Evolutionary conservation across 768 basidiomycete species (phyloP).

Genomic region (Podaxis sp.): DNA sequence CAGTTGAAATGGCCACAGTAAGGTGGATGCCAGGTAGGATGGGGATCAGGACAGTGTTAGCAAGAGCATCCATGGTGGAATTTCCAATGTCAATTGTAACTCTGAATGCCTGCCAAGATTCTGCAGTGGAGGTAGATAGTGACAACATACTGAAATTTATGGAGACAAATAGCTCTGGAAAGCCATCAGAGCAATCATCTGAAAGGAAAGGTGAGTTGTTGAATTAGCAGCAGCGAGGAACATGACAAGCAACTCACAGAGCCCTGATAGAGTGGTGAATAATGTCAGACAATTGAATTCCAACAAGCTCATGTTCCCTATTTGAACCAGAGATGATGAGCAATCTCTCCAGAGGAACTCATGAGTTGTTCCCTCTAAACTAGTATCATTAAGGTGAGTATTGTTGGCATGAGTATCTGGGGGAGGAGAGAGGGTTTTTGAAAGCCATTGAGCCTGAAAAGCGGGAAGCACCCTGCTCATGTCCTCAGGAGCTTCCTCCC

Average conservation of each 20-base stretch:
- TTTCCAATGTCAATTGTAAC: not conserved
- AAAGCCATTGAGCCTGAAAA: not conserved
- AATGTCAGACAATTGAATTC: not conserved
- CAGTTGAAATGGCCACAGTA: not conserved
- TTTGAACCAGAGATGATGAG: not conserved
- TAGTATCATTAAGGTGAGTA: not conserved
- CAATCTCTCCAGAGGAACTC: no score
- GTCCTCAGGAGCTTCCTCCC: no score
- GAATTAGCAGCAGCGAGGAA: not conserved
- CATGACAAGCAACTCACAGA: not conserved
- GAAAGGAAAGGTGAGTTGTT: not conserved
- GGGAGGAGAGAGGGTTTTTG: not conserved
- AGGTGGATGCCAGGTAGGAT: not conserved
- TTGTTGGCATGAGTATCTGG: not conserved
- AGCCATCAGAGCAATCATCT: not conserved
- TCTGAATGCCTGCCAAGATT: not conserved
- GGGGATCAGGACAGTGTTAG: not conserved
- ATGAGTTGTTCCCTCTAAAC: no score
- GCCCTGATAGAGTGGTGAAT: not conserved
- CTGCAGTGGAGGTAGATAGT: not conserved
- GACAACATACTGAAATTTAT: not conserved
- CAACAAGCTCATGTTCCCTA: no score
- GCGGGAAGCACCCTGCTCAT: not conserved
- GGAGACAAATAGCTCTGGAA: not conserved
- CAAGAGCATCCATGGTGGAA: not conserved